Evolutionary conservation across 441 rosid genomes (phyloP).

Genomic region (Theobroma grandiflorum): DNA sequence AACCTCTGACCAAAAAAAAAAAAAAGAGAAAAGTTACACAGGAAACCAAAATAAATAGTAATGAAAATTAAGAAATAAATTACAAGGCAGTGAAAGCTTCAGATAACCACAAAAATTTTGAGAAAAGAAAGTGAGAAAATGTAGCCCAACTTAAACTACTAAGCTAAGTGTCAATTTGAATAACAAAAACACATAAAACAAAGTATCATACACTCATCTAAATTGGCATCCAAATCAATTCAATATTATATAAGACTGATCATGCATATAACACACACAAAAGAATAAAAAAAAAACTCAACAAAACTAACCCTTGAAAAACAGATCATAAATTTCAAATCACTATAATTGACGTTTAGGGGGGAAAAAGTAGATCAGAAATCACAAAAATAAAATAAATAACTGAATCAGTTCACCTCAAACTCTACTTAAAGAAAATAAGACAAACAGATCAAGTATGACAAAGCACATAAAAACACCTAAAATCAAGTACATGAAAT

Average conservation of each 20-base stretch:
- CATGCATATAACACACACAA: neutral
- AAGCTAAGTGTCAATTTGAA: neutral
- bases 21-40: neutral
- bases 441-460: conserved; percentile 12
- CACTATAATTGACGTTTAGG: neutral
- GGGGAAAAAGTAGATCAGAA: conserved; percentile 6
- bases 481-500: neutral
- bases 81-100: conserved; percentile 1
- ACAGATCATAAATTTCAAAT: neutral
- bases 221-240: conserved; percentile 5
- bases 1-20: neutral
- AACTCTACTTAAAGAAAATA: neutral
- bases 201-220: neutral
- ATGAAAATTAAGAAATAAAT: neutral
- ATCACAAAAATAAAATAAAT: neutral
- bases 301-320: neutral
- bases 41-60: neutral
- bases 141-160: neutral
- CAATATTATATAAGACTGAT: neutral
- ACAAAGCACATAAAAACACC: neutral
- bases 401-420: conserved; percentile 8
- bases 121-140: neutral
- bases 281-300: neutral
- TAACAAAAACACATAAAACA: neutral
- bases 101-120: neutral